phyloP scores from a whole-genome alignment of 768 basidiomycete species.

The Lactarius akahatsu region DNA sequence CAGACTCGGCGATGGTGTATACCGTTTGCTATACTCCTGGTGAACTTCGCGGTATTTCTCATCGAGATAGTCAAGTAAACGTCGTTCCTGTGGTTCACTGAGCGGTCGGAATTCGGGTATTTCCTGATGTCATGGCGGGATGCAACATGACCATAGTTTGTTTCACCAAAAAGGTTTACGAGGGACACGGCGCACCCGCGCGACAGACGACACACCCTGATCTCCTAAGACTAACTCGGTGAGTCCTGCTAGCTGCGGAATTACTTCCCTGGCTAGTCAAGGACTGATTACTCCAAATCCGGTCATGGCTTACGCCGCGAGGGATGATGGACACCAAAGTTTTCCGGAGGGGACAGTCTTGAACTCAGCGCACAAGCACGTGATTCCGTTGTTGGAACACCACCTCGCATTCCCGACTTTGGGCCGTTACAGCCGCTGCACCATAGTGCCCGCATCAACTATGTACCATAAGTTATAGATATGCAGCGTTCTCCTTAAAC shows the following conservation, averaged over 20 bases:
- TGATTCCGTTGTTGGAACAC: conserved; percentile 52
- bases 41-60: conserved; percentile 62
- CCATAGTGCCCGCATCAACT: conserved; percentile 38
- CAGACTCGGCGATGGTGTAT: neutral
- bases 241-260: conserved; percentile 84
- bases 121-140: neutral
- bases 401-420: conserved; percentile 77
- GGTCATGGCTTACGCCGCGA: conserved; percentile 61
- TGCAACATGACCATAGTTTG: too few species aligned
- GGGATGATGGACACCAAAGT: conserved; percentile 79
- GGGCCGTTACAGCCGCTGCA: conserved; percentile 80
- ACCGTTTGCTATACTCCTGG: conserved; percentile 74
- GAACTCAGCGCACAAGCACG: conserved; percentile 83
- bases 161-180: conserved; percentile 65
- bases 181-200: conserved; percentile 70
- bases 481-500: neutral
- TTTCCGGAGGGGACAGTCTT: conserved; percentile 93
- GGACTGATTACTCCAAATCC: conserved; percentile 81
- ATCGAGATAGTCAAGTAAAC: conserved; percentile 64
- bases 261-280: conserved; percentile 89
- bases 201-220: conserved; percentile 82
- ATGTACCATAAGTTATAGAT: neutral
- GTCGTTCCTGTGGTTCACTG: conserved; percentile 53
- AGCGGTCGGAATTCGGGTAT: conserved; percentile 18
- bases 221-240: conserved; percentile 95